Percentiles rank a stretch among this genome's conserved stretches.
phyloP scores from a whole-genome alignment of 441 rosid species.

The Erysimum pusillum region DNA sequence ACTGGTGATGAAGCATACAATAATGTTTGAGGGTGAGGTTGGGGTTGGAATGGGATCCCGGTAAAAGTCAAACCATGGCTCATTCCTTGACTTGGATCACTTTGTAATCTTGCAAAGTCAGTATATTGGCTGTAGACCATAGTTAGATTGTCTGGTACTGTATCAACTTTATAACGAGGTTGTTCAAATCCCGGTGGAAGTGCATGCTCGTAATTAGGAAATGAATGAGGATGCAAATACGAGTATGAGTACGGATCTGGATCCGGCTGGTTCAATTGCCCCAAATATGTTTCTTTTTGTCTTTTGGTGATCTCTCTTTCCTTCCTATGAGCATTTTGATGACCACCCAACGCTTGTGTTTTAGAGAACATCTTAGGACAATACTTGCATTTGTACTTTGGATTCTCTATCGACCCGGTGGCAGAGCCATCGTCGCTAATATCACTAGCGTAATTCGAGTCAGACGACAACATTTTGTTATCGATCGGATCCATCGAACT shows the following conservation, averaged over 20 bases:
- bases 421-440: neutral
- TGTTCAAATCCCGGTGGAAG: constrained; percentile 16
- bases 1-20: neutral
- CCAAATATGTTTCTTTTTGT: neutral
- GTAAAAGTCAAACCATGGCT: neutral
- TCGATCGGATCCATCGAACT: neutral
- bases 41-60: neutral
- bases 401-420: neutral
- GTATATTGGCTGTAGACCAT: neutral
- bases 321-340: constrained; percentile 36
- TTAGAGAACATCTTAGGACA: constrained; percentile 1
- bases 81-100: neutral
- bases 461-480: neutral
- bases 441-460: neutral
- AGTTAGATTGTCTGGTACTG: neutral
- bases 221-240: neutral
- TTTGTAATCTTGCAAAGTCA: neutral
- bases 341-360: constrained; percentile 31
- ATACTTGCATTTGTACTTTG: constrained; percentile 4
- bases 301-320: neutral
- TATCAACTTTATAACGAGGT: neutral
- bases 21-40: neutral
- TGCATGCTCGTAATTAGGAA: neutral
- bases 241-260: neutral
- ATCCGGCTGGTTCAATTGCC: neutral